Evolutionary conservation across 192 early-diverging fungal species (phyloP), one percentile per base, ranked within the genome.

Genomic region (Lunasporangiospora selenospora): DNA sequence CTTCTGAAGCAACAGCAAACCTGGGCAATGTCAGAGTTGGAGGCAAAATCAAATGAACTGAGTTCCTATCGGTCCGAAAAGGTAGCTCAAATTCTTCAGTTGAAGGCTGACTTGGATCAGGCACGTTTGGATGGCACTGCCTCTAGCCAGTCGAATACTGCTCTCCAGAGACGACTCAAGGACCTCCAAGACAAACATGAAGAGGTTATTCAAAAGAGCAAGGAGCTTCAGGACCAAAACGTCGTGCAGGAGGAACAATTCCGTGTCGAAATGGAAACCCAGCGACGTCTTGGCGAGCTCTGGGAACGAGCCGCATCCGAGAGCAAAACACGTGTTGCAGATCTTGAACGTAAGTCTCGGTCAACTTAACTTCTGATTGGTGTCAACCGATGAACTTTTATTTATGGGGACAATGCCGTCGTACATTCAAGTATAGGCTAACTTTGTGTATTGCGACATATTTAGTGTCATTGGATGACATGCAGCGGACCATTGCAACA

Each of bases 11-110:
- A 80, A 56, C 82, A 84, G 52, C 77, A 73, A 23, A 79, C 83
- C 10, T 93, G 89, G 92, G 59, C 86, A 18, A 89, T 83, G 65
- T 76, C 77, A n/a, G 90, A 93, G 54, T 65, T 92, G 46, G 71
- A 70, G n/a, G 73, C 83, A 8, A 85, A 87, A 51, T 39, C 77
- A 1, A 71, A 70, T 12, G 80, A 88, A 32, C 58, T 88, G 26
- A 65, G 62, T 39, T 64, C 56, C 6, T 87, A 87, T 54, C 77
- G 87, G 21, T 67, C 79, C 29, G 78, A 86, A 16, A 88, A 86
- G 67, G 38, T 53, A 0, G 63, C 77, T 15, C 83, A 85, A 36
- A 51, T 84, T 18, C 60, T 77, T 3, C 75, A 86, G 32, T 64
- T 83, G 18, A 76, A 84, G 7, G 42, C 62, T 27, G 78, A 78